phyloP scores from a whole-genome alignment of 371 early-diverging fungal genomes.

The Circinella umbellata region DNA sequence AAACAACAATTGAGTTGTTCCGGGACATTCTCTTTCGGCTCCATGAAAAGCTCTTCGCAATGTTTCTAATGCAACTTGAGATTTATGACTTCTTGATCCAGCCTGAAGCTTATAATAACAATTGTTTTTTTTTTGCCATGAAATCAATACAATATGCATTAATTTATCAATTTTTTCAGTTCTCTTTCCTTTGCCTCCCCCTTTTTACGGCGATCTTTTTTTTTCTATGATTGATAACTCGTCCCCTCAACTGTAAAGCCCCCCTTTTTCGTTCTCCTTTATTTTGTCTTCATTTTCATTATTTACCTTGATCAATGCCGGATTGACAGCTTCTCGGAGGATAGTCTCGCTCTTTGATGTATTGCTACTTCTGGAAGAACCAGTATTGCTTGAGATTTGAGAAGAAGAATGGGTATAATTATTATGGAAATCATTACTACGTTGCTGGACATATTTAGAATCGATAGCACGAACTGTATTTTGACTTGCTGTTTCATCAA shows the following conservation, averaged over 20 bases:
- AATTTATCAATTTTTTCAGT: no score
- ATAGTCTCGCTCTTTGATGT: conserved; percentile 33
- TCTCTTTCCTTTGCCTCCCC: no score
- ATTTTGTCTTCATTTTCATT: not conserved
- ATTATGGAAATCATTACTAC: conserved; percentile 16
- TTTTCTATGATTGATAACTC: no score
- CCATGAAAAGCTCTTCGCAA: conserved; percentile 63
- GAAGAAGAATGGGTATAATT: conserved; percentile 26
- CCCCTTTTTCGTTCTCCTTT: not conserved
- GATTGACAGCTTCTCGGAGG: conserved; percentile 37
- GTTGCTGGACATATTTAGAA: conserved; percentile 18
- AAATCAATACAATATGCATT: no score
- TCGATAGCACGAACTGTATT: conserved; percentile 43
- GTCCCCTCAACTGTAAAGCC: not conserved
- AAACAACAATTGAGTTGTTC: conserved; percentile 59
- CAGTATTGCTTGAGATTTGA: conserved; percentile 25
- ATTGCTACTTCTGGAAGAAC: conserved; percentile 43
- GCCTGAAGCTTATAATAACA: conserved; percentile 43
- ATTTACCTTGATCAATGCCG: conserved; percentile 43
- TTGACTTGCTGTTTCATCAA: conserved; percentile 31
- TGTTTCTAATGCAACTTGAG: conserved; percentile 59
- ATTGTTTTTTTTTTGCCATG: no score
- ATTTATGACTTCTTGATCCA: conserved; percentile 51
- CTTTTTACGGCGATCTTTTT: no score
- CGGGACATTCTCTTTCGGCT: conserved; percentile 68